Evolutionary conservation across 345 rosid species (phyloP).

Genomic region (Psidium friedrichsthalianum): DNA sequence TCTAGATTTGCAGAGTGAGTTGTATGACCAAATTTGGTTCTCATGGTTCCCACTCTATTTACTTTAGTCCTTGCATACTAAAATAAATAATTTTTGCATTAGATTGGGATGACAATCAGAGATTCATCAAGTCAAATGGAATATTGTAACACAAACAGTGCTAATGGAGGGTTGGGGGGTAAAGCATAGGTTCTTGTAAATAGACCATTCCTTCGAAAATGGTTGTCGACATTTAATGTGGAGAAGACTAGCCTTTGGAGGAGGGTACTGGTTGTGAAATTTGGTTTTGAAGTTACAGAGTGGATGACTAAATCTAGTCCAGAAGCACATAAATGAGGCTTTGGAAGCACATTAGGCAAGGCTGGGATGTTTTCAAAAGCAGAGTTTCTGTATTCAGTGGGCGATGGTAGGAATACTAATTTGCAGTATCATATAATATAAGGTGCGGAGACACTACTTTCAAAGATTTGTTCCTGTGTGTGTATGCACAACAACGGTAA

Average conservation of each 20-base stretch:
- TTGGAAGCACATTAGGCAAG: neutral
- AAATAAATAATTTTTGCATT: neutral
- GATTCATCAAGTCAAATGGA: neutral
- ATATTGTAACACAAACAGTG: neutral
- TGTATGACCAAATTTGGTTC: neutral
- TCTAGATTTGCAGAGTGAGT: neutral
- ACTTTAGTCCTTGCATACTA: neutral
- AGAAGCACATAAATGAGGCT: neutral
- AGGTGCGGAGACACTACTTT: neutral
- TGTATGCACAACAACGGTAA: neutral
- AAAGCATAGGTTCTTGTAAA: neutral
- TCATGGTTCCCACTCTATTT: neutral
- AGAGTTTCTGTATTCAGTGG: neutral
- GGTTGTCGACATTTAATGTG: neutral
- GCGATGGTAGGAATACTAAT: neutral
- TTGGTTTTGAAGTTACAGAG: neutral
- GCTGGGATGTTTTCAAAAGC: neutral
- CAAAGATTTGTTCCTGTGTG: neutral
- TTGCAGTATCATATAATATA: neutral
- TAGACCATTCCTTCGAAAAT: neutral
- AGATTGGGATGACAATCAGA: neutral
- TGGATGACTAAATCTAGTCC: neutral
- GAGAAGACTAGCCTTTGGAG: neutral
- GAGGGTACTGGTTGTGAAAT: neutral
- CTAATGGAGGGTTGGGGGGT: neutral